phyloP scores from a whole-genome alignment of 1,284 basidiomycete genomes.

The Filobasidium uniguttulatum region DNA sequence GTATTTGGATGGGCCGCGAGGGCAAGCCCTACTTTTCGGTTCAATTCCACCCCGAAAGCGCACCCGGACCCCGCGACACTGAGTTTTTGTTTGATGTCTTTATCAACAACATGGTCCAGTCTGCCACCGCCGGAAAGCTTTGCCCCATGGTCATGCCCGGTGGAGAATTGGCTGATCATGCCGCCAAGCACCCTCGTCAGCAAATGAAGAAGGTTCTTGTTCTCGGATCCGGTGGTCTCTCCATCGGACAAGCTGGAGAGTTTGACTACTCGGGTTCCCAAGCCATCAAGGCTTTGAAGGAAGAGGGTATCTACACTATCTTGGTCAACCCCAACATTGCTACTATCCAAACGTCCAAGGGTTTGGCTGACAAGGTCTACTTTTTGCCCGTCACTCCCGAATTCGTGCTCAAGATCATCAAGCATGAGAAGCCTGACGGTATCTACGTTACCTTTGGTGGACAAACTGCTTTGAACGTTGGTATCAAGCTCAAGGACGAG shows the following conservation, averaged over 20 bases:
- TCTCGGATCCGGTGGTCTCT: constrained; percentile 92
- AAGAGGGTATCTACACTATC: constrained; percentile 97
- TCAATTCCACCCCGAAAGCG: constrained; percentile 99
- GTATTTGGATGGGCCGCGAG: constrained; percentile 79
- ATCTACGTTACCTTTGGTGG: constrained; percentile 98
- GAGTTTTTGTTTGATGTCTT: constrained; percentile 99
- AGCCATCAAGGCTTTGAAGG: constrained; percentile 97
- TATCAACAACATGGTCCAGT: constrained; percentile 72
- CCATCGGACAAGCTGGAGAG: constrained; percentile 96
- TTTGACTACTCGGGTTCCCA: constrained; percentile 99
- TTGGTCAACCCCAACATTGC: constrained; percentile 98
- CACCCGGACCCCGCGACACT: constrained; percentile 95
- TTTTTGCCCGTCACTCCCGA: constrained; percentile 97
- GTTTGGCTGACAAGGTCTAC: constrained; percentile 97
- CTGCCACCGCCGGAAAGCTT: constrained; percentile 51
- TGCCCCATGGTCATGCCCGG: constrained; percentile 76
- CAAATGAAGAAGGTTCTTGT: constrained; percentile 85
- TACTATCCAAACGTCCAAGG: constrained; percentile 96
- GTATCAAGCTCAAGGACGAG: constrained; percentile 94
- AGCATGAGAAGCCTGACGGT: constrained; percentile 95
- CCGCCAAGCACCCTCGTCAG: constrained; percentile 57
- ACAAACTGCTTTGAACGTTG: constrained; percentile 92
- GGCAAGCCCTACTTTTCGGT: constrained; percentile 84
- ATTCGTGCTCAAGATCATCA: constrained; percentile 94
- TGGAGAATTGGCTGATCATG: constrained; percentile 71